Conservation (phyloP, 352 stramenopile genomes). For the Phytophthora macrochlamydospora region DNA sequence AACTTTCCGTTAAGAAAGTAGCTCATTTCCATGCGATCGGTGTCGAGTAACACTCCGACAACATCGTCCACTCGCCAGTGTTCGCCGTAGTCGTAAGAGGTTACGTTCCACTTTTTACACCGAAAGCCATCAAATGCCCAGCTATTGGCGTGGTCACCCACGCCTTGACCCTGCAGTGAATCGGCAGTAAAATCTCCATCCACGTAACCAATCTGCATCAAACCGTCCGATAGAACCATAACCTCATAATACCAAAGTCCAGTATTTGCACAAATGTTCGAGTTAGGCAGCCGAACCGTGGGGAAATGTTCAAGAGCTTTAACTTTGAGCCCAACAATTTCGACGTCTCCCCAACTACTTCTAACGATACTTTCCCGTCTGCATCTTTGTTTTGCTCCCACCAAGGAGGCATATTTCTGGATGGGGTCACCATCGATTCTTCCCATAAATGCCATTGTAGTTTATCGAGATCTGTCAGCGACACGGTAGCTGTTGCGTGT, state of each 20-base stretch:
- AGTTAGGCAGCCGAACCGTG: constrained; percentile 59
- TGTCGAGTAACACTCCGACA: constrained; percentile 88
- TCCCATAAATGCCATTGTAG: constrained; percentile 42
- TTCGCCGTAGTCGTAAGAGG: constrained; percentile 82
- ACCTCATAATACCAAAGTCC: constrained; percentile 93
- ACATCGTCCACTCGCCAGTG: constrained; percentile 83
- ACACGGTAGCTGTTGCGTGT: constrained; percentile 1
- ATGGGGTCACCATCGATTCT: constrained; percentile 3
- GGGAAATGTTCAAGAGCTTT: constrained; percentile 83
- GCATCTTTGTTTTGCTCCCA: constrained; percentile 29
- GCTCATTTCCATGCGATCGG: constrained; percentile 82
- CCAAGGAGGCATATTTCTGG: constrained; percentile 15
- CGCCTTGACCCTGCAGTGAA: constrained; percentile 84
- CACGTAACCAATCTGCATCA: constrained; percentile 95
- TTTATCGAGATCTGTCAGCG: constrained; percentile 34
- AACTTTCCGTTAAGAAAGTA: constrained; percentile 93
- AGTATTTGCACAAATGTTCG: constrained; percentile 52
- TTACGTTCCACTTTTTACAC: constrained; percentile 91
- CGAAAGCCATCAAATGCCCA: constrained; percentile 93
- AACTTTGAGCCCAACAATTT: constrained; percentile 57
- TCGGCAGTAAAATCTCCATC: constrained; percentile 86
- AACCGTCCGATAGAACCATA: constrained; percentile 83
- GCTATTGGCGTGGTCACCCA: constrained; percentile 90
- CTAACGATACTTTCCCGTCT: constrained; percentile 28
- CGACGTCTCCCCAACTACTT: constrained; percentile 73